Evolutionary conservation across 176 grass and related monocot species (phyloP).

Genomic region (barley (Hordeum vulgare)): DNA sequence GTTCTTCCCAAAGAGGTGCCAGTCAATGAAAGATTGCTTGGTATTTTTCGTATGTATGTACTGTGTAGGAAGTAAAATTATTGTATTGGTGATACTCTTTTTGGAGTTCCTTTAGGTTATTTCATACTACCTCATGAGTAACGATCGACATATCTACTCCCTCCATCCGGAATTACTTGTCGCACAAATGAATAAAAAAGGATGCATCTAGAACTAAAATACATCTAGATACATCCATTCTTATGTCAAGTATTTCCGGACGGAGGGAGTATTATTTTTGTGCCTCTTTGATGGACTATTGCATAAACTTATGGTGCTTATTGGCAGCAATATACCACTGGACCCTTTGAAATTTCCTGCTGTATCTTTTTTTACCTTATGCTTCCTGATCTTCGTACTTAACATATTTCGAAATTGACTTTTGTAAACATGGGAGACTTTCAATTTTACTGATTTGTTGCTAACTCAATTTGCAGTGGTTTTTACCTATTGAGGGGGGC

Average conservation of each 20-base stretch:
- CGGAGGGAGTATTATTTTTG: not conserved
- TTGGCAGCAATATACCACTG: not conserved
- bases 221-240: too few species aligned
- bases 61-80: not conserved
- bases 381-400: conserved; percentile 8
- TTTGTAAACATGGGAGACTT: not conserved
- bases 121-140: not conserved
- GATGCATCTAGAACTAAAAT: too few species aligned
- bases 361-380: not conserved
- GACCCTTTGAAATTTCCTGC: not conserved
- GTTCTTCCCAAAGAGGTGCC: not conserved
- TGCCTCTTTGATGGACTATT: not conserved
- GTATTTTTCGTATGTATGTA: not conserved
- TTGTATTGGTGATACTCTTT: not conserved
- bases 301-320: not conserved
- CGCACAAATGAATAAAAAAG: too few species aligned
- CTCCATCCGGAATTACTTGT: too few species aligned
- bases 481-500: conserved; percentile 59
- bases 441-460: conserved; percentile 16
- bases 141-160: not conserved
- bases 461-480: conserved; percentile 49
- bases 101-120: not conserved
- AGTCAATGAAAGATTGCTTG: not conserved
- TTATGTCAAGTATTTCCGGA: too few species aligned
- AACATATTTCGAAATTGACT: not conserved